Evolutionary conservation across 1,284 basidiomycete species (phyloP), one percentile per base, ranked within the genome.

Genomic region (Tilletia caries): DNA sequence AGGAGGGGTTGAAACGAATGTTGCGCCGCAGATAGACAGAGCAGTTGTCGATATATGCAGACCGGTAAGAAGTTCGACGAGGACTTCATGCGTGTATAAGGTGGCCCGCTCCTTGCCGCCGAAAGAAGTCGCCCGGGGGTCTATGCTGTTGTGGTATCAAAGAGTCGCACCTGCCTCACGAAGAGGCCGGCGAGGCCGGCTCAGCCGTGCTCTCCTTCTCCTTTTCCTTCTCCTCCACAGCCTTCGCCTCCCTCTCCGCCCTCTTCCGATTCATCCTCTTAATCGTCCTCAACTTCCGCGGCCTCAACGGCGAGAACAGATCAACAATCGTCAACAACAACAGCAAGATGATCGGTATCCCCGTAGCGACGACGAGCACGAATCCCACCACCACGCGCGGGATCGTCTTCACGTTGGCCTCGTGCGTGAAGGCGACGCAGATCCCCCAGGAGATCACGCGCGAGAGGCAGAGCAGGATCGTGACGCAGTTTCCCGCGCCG

Each of bases 351-450:
- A 83, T 77, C 33, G 80, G 78, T 10, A 83, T 67, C 0, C 71
- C 72, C 5, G 78, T 78, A 15, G 82, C 73, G 4, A 73, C 80
- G 18, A 83, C 66, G 37, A 80, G 60, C 3, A 76, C 82, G 43
- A 80, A 81, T 2, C 80, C 81, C 0, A 83, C 71, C 25, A 83
- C 74, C 10, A 79, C 79, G 10, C 81, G 72, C 12, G 81, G 80
- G 52, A 83, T 82, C 32, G 78, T 79, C 68, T 75, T 70, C 62
- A 81, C 69, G 29, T 77, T 71, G 8, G 77, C 75, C 23, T 75
- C 48, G 3, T 74, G 75, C 25, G 80, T 79, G 54, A 83, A 70
- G 0, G 75, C 76, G 20, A 82, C 70, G 68, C 79, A 78, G 67
- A 83, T 65, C 1, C 72, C 76, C 76, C 78, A 83, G 29, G 75